Evolutionary conservation across 2,329 filamentous ascomycete species (phyloP), one percentile per base, ranked within the genome.

Genomic region (Celoporthe dispersa): DNA sequence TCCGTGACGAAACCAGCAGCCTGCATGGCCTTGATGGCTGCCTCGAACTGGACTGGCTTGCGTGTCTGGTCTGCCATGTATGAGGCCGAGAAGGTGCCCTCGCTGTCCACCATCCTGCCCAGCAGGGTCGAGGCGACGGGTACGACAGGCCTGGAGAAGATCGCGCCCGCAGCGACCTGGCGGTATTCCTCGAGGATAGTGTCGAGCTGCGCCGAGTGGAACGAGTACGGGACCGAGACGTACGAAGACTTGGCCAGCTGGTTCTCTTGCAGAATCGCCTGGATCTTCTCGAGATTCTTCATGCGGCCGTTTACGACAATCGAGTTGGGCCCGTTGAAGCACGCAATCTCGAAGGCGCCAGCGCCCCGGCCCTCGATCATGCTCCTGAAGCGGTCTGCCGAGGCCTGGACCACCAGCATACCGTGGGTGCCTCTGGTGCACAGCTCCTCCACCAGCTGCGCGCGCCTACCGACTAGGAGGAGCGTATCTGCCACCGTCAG

Each of bases 251-350:
- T 84, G 79, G 1, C 75, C 75, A 0, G 81, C 80, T 11, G 76
- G 74, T 11, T 53, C 28, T 59, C 39, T 25, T 28, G n/a, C 25
- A 60, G 31, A 8, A 35, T 9, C 11, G 28, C 31, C 57, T 60
- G 57, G 31, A 61, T 33, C 19, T 33, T 61, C 19, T 31, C 31
- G 28, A 61, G 22, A 3, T 31, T 33, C 22, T 33, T 39, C 31
- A 37, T 22, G n/a, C 31, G 31, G 3, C 85, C 86, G 48, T 81
- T 82, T n/a, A 96, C 83, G 1, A 96, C 93, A 11, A 90, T 94
- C 76, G 93, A 91, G 66, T 88, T 84, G 0, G 90, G 89, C 0
- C 90, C 89, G 75, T 97, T 97, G 77, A 93, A 86, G 81, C 93
- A 96, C 19, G 93, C 90, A 44, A 87, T 75, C 62, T 86, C 85